Evolutionary conservation across 2,329 filamentous ascomycete genomes (phyloP).

Genomic region (Colletotrichum brevisporum): DNA sequence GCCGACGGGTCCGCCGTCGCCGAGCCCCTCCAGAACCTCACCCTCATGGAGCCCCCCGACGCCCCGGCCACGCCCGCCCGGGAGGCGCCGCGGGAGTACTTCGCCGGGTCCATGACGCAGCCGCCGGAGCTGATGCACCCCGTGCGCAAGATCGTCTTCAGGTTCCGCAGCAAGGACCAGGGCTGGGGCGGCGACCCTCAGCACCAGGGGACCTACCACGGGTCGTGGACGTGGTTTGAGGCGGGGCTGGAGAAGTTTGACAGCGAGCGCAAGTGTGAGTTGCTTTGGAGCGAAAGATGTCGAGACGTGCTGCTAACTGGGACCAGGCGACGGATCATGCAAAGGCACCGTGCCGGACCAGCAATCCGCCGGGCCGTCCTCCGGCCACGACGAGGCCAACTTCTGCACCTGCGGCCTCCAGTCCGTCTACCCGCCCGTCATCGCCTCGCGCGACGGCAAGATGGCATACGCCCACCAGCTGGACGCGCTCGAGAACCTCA

Average conservation of each 20-base stretch:
- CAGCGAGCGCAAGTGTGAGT: slow-evolving; percentile 48
- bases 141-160: slow-evolving; percentile 74
- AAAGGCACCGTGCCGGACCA: background rate
- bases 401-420: slow-evolving; percentile 54
- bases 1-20: slow-evolving; percentile 20
- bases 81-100: slow-evolving; percentile 46
- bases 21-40: slow-evolving; percentile 23
- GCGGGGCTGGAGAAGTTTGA: slow-evolving; percentile 71
- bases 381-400: slow-evolving; percentile 35
- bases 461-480: slow-evolving; percentile 56
- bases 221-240: slow-evolving; percentile 75
- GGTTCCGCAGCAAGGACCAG: slow-evolving; percentile 70
- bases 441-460: slow-evolving; percentile 27
- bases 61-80: slow-evolving; percentile 5
- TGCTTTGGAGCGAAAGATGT: fast-evolving
- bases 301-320: background rate
- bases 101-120: slow-evolving; percentile 49
- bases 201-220: slow-evolving; percentile 56
- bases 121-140: slow-evolving; percentile 57
- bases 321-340: slow-evolving; percentile 29
- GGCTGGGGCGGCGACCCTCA: slow-evolving; percentile 62
- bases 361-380: background rate
- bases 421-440: slow-evolving; percentile 52
- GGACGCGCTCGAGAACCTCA: slow-evolving; percentile 50
- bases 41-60: slow-evolving; percentile 18